phyloP scores from a whole-genome alignment of 129 eudicot species.

The Chrysanthemum makinoi region DNA sequence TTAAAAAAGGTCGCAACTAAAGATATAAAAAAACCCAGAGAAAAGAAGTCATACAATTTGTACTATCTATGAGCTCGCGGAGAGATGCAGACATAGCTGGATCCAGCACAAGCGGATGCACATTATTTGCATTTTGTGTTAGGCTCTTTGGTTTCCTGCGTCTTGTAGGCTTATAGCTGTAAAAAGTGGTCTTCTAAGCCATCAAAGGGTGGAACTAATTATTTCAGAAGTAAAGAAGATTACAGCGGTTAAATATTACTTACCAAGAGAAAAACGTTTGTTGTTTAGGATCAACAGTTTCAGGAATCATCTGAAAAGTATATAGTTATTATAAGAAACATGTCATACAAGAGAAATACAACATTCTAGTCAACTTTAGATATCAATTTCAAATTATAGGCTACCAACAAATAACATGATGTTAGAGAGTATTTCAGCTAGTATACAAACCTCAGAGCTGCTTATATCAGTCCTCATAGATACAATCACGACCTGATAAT shows the following conservation, averaged over 20 bases:
- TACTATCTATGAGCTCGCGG: conserved; percentile 47
- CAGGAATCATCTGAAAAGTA: conserved; percentile 52
- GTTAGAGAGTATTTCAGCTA: conserved; percentile 2
- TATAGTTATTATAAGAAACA: conserved; percentile 18
- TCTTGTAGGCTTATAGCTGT: conserved; percentile 56
- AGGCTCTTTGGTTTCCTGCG: conserved; percentile 49
- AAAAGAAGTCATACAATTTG: conserved; percentile 50
- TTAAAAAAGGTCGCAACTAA: not conserved
- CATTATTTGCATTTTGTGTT: conserved; percentile 53
- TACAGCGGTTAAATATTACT: conserved; percentile 8
- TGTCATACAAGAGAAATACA: not conserved
- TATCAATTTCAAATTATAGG: not conserved
- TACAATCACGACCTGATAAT: conserved; percentile 82
- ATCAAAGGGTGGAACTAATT: not conserved
- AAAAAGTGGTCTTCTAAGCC: conserved; percentile 17
- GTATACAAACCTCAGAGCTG: conserved; percentile 69
- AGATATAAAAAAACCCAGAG: not conserved
- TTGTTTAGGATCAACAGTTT: conserved; percentile 72
- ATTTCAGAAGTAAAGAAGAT: conserved; percentile 13
- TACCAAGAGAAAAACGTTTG: conserved; percentile 73
- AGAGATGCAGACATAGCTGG: conserved; percentile 47
- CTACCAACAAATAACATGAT: conserved; percentile 19
- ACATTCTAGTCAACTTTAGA: not conserved
- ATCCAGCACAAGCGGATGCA: conserved; percentile 61
- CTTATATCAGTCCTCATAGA: conserved; percentile 61